Base-by-base conservation (phyloP, 768 basidiomycete species). In the Boletus sp. region DNA sequence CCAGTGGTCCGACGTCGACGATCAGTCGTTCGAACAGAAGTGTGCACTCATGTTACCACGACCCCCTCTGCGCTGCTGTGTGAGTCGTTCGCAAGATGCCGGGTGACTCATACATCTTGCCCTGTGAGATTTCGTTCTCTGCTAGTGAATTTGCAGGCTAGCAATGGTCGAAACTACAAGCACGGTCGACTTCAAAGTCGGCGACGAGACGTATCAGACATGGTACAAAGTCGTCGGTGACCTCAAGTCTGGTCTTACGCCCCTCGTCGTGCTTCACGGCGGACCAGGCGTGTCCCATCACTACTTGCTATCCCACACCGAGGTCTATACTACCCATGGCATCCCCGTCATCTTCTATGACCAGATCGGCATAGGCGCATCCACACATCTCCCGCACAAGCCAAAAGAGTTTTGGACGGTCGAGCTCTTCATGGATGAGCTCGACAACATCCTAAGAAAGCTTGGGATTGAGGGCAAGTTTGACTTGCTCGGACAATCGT, bases 381-480 rank as follows among this genome's bases (percentile, higher is more conserved):
- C 80, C 1, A 77, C 79, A n/a, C 79, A 76, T 52, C 70, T 79
- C 1, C 70, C 62, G 0, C 69, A 73, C 54, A 76, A 75, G 40
- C 61, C 67, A 2, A 60, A 58, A 4, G 64, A 69, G 17, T 79
- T 79, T 60, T 77, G 77, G 79, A 77, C 75, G 17, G 68, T 75
- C 47, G 73, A 78, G 17, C 73, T 85, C 7, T 84, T 83, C 72
- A 62, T 80, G 42, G 76, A 77, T 17, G 80, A 85, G 69, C 77
- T 85, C 32, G 70, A 73, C 37, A 82, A 81, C 57, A 60, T 84
- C n/a, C 44, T 83, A 35, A 50, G 55, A 5, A 64, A 78, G 37
- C 70, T 84, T 24, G 73, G 67, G 1, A 73, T 83, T 52, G 47
- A 69, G 18, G 65, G 70, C 14, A 62, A 63, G 3, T 83, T 75